phyloP scores from a whole-genome alignment of 2,329 filamentous ascomycete species.

The Ophiostoma ulmi region DNA sequence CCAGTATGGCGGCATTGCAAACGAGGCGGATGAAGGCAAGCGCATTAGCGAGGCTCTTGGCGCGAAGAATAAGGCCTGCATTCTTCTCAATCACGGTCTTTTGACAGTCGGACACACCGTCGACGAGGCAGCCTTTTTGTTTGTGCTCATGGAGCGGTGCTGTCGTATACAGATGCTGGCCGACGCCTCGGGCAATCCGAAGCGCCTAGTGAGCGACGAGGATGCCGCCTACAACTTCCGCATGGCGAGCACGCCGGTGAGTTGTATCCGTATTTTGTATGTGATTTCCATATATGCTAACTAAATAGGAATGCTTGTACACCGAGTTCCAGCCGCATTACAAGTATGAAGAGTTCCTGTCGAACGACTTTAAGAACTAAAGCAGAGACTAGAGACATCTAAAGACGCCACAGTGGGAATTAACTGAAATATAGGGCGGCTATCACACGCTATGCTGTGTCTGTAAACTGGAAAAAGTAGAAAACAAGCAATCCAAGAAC shows the following conservation, averaged over 20 bases:
- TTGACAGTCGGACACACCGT: conserved; percentile 56
- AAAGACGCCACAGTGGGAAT: neutral
- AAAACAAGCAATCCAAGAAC: neutral
- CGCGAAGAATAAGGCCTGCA: conserved; percentile 47
- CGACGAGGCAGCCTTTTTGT: conserved; percentile 59
- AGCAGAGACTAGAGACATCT: neutral
- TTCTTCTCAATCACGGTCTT: conserved; percentile 58
- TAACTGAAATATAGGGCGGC: neutral
- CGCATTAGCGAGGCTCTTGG: conserved; percentile 42
- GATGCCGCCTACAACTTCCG: conserved; percentile 33
- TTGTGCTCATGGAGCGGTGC: conserved; percentile 57
- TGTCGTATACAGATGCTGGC: conserved; percentile 60
- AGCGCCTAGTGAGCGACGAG: conserved; percentile 35
- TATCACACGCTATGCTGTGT: neutral
- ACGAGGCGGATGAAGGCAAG: conserved; percentile 51
- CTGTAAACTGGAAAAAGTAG: neutral
- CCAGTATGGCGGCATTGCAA: conserved; percentile 57
- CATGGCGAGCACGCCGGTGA: conserved; percentile 28
- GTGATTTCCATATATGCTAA: neutral
- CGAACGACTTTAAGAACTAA: conserved; percentile 23
- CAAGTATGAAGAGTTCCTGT: conserved; percentile 38
- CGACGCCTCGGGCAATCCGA: conserved; percentile 42
- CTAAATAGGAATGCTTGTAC: conserved; percentile 40
- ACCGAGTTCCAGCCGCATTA: conserved; percentile 50
- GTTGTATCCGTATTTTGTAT: neutral